A percentile compares a stretch with the other conserved stretches of the same genome.
These are phyloP conservation scores for Zygnema cylindricum DNA, from an alignment of 139 green algal species.

Conservation along the genomic window DNA sequence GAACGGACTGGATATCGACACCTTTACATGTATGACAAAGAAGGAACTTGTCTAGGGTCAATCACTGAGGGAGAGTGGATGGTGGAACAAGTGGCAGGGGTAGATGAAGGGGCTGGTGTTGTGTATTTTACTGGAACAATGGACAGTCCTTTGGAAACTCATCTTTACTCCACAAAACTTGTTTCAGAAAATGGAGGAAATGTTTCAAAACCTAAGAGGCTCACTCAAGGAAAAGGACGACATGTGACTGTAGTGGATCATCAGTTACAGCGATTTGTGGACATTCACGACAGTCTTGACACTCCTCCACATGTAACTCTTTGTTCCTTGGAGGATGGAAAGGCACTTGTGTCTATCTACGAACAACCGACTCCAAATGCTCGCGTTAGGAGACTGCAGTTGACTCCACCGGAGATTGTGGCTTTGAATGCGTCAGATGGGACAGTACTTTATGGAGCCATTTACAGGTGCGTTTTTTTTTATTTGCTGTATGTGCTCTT, in stretches of 20 bases:
- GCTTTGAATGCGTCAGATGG: background rate
- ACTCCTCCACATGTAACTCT: conserved; percentile 52
- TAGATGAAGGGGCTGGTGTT: conserved; percentile 58
- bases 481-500: too few species aligned
- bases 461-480: conserved; percentile 32
- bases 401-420: conserved; percentile 50
- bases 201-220: conserved; percentile 1
- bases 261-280: conserved; percentile 58
- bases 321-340: conserved; percentile 50
- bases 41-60: conserved; percentile 22
- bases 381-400: conserved; percentile 40
- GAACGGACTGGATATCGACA: conserved; percentile 65
- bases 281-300: conserved; percentile 56
- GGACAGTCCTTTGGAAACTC: conserved; percentile 59
- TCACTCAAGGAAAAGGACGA: conserved; percentile 56
- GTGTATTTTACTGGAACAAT: conserved; percentile 65
- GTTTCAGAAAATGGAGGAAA: background rate
- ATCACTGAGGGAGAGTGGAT: conserved; percentile 64
- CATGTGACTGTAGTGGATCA: conserved; percentile 65
- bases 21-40: conserved; percentile 61
- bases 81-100: conserved; percentile 60
- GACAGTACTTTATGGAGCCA: conserved; percentile 17
- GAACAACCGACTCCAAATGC: conserved; percentile 37
- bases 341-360: conserved; percentile 45
- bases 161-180: conserved; percentile 61